Conservation (phyloP, 2,329 filamentous ascomycete genomes). For the Trichoderma sp. region DNA sequence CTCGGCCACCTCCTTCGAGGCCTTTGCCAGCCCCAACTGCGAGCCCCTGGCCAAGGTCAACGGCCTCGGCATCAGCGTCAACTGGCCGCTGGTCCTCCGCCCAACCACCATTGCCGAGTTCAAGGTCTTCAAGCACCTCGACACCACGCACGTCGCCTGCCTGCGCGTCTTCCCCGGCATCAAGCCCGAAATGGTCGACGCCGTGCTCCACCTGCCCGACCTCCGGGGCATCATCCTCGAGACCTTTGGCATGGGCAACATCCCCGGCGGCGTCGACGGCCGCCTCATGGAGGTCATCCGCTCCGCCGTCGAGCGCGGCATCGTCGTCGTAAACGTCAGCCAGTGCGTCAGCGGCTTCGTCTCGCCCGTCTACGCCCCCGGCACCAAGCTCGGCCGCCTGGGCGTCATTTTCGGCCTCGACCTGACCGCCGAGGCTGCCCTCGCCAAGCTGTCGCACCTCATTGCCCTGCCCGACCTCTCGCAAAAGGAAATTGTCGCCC, state of each 20-base stretch:
- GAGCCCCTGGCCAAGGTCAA: slow-evolving; percentile 81
- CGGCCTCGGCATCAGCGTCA: slow-evolving; percentile 77
- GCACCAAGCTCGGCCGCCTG: slow-evolving; percentile 75
- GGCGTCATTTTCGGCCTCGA: slow-evolving; percentile 90
- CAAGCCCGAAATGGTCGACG: slow-evolving; percentile 89
- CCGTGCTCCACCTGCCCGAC: slow-evolving; percentile 75
- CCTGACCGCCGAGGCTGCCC: slow-evolving; percentile 85
- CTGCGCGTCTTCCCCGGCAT: slow-evolving; percentile 91
- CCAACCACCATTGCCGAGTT: slow-evolving; percentile 77
- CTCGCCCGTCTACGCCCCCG: slow-evolving; percentile 76
- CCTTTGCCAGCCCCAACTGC: slow-evolving; percentile 87
- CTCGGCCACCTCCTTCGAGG: slow-evolving; percentile 82
- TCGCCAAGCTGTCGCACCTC: slow-evolving; percentile 89
- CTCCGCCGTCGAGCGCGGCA: slow-evolving; percentile 75
- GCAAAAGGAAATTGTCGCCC: slow-evolving; percentile 65
- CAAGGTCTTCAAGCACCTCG: slow-evolving; percentile 71
- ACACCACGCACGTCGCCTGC: slow-evolving; percentile 88
- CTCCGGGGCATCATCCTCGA: slow-evolving; percentile 83
- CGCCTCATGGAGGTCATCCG: slow-evolving; percentile 77
- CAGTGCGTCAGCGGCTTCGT: slow-evolving; percentile 83
- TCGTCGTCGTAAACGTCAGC: slow-evolving; percentile 88
- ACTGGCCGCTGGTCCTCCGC: slow-evolving; percentile 76
- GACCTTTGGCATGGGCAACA: slow-evolving; percentile 92
- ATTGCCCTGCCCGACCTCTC: slow-evolving; percentile 69
- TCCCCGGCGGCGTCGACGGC: slow-evolving; percentile 79